Conservation (phyloP, 441 rosid genomes). For the Iberis amara region DNA sequence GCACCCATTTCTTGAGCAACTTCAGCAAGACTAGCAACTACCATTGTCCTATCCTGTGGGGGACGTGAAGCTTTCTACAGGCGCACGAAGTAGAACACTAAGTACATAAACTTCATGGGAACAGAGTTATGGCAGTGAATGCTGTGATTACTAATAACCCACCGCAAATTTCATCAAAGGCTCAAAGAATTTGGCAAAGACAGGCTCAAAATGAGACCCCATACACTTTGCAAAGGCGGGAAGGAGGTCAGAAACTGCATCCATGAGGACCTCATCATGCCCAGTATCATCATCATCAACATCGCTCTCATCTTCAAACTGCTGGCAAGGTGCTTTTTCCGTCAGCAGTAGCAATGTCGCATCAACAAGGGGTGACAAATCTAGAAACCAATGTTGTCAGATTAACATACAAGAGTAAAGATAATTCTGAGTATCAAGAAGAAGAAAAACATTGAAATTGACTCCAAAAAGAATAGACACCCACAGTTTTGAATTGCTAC, state of each 20-base stretch:
- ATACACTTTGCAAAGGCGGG: constrained; percentile 96
- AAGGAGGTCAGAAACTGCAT: constrained; percentile 96
- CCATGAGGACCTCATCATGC: constrained; percentile 98
- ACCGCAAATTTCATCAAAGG: constrained; percentile 96
- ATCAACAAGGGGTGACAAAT: constrained; percentile 71
- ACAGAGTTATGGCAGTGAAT: constrained; percentile 5
- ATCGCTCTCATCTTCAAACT: constrained; percentile 66
- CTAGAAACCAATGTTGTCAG: constrained; percentile 42
- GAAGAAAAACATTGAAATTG: neutral
- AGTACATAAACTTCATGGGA: constrained; percentile 25
- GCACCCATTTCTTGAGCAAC: constrained; percentile 97
- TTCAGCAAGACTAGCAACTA: constrained; percentile 96
- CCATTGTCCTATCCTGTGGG: constrained; percentile 92
- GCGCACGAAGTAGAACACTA: constrained; percentile 29
- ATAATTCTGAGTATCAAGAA: neutral
- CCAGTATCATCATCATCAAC: constrained; percentile 52
- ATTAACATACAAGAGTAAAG: constrained; percentile 14
- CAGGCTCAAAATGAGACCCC: constrained; percentile 90
- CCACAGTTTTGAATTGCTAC: constrained; percentile 78
- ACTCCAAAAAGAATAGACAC: constrained; percentile 30
- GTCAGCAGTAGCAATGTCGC: constrained; percentile 63
- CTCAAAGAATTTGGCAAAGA: constrained; percentile 76
- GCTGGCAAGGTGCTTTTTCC: constrained; percentile 90
- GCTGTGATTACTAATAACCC: constrained; percentile 30
- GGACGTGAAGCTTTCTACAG: constrained; percentile 82